Evolutionary conservation across 805 yeast genomes (phyloP), one percentile per base, ranked within the genome.

Genomic region (Candida ficus): DNA sequence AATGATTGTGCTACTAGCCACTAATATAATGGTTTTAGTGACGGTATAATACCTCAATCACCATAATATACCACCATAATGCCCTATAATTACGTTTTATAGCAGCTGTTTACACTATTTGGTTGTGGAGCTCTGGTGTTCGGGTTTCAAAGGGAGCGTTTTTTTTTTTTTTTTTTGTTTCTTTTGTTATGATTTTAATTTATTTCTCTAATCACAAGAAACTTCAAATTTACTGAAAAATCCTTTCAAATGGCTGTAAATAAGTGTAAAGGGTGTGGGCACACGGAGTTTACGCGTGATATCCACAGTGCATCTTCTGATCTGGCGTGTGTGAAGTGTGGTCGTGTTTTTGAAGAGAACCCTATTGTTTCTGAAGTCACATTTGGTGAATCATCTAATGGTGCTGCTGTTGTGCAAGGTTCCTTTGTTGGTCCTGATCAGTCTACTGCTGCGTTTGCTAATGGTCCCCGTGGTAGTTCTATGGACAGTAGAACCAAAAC

Each of bases 341-440:
- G 97, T 60, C 66, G 78, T 17, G 97, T 93, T 23, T 75, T 76
- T 43, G 95, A 88, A 48, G 98, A 90, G 57, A 85, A 88, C 53
- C 95, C 95, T 17, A 91, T 93, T 49, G 98, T 95, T 10, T 80
- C 95, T 7, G 99, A 93, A 58, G 93, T 95, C 39, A 85, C 93
- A 11, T 93, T 90, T 65, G 93, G 95, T 33, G 99, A 95, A 56
- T 74, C 90, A 2, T 73, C 95, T 16, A 73, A 83, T 20, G 99
- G 99, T 52, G 97, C 96, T 12, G 96, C 99, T 27, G 78, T 85
- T 37, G 96, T 93, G 2, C 95, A 91, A 50, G 99, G 99, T 56
- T 78, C 95, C 35, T 90, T 87, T 70, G 83, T 93, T 27, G 87
- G 88, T 33, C 83, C 88, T 0, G 96, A 87, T 54, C 96, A 90